Conservation (phyloP, 73 alveolate species). For the Breviolum minutum region DNA sequence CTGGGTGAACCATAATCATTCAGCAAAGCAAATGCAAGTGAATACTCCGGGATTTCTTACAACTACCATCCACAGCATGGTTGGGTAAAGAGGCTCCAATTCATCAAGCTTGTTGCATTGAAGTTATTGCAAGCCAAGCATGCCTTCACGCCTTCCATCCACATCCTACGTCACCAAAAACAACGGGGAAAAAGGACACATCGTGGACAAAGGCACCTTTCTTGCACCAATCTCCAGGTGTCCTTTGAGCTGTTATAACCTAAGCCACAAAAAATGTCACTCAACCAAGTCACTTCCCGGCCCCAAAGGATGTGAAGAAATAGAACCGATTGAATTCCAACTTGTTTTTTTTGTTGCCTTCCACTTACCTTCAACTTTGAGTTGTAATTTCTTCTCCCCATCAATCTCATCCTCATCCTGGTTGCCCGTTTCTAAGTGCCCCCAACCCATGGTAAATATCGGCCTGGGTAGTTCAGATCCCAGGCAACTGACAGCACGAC, state of each 20-base stretch:
- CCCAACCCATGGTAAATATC: conserved; percentile 46
- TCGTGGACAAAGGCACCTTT: not conserved
- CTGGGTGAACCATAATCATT: too few species aligned
- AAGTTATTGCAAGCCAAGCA: too few species aligned
- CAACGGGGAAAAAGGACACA: not conserved
- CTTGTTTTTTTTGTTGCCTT: not conserved
- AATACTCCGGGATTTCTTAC: too few species aligned
- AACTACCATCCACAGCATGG: too few species aligned
- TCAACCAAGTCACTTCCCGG: not conserved
- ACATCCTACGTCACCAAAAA: not conserved
- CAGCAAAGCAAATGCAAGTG: too few species aligned
- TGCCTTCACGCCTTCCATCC: not conserved
- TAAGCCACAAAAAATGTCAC: not conserved
- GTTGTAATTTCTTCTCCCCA: too few species aligned
- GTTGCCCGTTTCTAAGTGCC: not conserved
- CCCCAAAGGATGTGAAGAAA: too few species aligned
- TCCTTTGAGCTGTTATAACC: conserved; percentile 40
- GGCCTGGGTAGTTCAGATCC: conserved; percentile 12
- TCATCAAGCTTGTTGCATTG: too few species aligned
- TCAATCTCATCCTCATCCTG: not conserved
- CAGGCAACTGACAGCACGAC: not conserved
- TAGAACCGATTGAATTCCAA: not conserved
- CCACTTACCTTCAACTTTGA: not conserved
- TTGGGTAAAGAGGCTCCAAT: too few species aligned
- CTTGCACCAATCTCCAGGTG: conserved; percentile 66